Conservation (phyloP, 176 grass and related monocot genomes). For the Oryza punctata region DNA sequence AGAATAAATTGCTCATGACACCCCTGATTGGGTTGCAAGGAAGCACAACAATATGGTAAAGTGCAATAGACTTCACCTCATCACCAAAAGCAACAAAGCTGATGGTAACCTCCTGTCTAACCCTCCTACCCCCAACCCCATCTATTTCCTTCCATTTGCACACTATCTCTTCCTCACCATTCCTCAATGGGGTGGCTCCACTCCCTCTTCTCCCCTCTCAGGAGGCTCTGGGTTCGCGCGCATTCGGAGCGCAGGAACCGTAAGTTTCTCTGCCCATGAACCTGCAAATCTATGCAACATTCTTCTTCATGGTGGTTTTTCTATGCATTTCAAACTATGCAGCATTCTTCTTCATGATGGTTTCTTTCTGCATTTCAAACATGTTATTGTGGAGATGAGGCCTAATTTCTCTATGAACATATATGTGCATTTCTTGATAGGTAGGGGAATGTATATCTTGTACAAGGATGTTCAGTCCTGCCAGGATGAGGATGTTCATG, state of each 20-base stretch:
- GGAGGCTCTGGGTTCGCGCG: slow-evolving; percentile 62
- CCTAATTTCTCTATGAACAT: background rate
- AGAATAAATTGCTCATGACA: slow-evolving; percentile 42
- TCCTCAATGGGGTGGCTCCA: slow-evolving; percentile 74
- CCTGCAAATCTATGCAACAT: background rate
- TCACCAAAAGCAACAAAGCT: slow-evolving; percentile 59
- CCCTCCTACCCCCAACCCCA: background rate
- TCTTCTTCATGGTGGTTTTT: background rate
- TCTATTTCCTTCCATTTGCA: slow-evolving; percentile 38
- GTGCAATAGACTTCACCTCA: slow-evolving; percentile 58
- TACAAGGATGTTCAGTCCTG: slow-evolving; percentile 82
- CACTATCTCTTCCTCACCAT: background rate
- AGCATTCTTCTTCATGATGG: background rate
- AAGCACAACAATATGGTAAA: slow-evolving; percentile 40
- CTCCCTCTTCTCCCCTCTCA: slow-evolving; percentile 71
- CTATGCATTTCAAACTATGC: background rate
- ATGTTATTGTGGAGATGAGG: background rate
- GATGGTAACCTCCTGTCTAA: slow-evolving; percentile 49
- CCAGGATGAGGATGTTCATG: slow-evolving; percentile 70
- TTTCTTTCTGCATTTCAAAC: background rate
- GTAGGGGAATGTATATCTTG: slow-evolving; percentile 70
- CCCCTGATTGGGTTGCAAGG: slow-evolving; percentile 47
- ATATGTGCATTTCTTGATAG: slow-evolving; percentile 22
- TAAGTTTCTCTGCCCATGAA: slow-evolving; percentile 26
- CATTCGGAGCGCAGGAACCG: slow-evolving; percentile 57